Evolutionary conservation across 208 protist species (phyloP).

Genomic region (Leishmania tarentolae): DNA sequence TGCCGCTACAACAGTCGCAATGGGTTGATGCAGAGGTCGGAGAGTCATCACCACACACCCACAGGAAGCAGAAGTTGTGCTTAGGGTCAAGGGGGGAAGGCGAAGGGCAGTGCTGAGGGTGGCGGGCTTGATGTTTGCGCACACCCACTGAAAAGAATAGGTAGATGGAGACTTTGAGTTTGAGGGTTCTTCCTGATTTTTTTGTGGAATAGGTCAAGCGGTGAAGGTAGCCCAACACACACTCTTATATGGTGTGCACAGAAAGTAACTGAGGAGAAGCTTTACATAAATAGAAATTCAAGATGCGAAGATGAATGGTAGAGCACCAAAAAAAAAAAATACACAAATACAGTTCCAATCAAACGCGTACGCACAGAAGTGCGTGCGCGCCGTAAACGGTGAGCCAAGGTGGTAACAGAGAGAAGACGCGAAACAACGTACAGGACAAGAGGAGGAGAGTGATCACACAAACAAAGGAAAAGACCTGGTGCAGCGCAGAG

Average conservation of each 20-base stretch:
- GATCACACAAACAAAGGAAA: not conserved
- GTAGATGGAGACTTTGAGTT: not conserved
- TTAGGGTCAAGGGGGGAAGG: not conserved
- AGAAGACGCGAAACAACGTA: not conserved
- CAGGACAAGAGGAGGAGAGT: not conserved
- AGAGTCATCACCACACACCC: slow-evolving; percentile 1
- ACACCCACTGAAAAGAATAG: not conserved
- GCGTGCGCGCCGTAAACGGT: not conserved
- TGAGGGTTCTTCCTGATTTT: not conserved
- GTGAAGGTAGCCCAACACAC: not conserved
- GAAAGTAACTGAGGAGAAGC: not conserved
- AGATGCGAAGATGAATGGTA: no score
- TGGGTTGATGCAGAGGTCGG: not conserved
- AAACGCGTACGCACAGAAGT: no score
- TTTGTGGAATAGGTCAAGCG: not conserved
- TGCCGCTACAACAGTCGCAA: not conserved
- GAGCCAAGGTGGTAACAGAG: not conserved
- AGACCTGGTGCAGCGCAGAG: not conserved
- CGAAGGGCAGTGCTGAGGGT: not conserved
- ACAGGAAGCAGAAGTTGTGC: not conserved
- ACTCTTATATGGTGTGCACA: not conserved
- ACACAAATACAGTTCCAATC: no score
- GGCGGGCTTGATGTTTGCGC: not conserved
- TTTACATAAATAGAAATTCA: no score
- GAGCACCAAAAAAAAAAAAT: no score